Conservation (phyloP, 371 early-diverging fungal species). For the Synchytrium microbalum region DNA sequence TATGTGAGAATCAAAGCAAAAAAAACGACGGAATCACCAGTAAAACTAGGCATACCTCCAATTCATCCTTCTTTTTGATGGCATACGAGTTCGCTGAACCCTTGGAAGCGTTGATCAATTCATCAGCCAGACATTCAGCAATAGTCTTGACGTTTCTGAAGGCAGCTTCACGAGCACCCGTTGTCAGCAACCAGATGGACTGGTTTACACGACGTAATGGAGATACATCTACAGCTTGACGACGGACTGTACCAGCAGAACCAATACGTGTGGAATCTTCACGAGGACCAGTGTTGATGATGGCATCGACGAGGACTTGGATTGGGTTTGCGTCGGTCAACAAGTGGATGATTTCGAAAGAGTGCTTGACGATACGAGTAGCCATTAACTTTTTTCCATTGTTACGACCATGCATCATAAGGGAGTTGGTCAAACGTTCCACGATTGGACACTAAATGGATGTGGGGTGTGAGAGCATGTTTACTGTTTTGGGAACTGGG, state of each 20-base stretch:
- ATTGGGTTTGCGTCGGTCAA: constrained; percentile 99
- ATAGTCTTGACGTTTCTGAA: constrained; percentile 98
- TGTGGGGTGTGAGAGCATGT: not conserved
- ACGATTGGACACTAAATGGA: constrained; percentile 89
- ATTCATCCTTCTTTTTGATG: constrained; percentile 99
- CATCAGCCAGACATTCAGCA: constrained; percentile 99
- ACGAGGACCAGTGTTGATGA: constrained; percentile 99
- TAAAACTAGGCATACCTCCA: constrained; percentile 47
- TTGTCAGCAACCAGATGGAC: constrained; percentile 92
- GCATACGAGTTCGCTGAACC: constrained; percentile 98
- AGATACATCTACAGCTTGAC: constrained; percentile 99
- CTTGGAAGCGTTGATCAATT: constrained; percentile 98
- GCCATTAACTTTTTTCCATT: constrained; percentile 99
- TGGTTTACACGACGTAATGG: constrained; percentile 99
- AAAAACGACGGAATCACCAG: not conserved
- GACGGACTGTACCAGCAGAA: constrained; percentile 98
- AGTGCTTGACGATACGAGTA: constrained; percentile 97
- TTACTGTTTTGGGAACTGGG: not conserved
- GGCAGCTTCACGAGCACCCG: constrained; percentile 84
- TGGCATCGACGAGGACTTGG: constrained; percentile 98
- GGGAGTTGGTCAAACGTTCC: constrained; percentile 98
- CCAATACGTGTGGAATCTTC: constrained; percentile 99
- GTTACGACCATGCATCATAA: constrained; percentile 99
- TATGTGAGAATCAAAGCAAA: not conserved
- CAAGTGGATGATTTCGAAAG: constrained; percentile 98